phyloP scores from a whole-genome alignment of 1,284 basidiomycete species.

The Rhodotorula sp. region DNA sequence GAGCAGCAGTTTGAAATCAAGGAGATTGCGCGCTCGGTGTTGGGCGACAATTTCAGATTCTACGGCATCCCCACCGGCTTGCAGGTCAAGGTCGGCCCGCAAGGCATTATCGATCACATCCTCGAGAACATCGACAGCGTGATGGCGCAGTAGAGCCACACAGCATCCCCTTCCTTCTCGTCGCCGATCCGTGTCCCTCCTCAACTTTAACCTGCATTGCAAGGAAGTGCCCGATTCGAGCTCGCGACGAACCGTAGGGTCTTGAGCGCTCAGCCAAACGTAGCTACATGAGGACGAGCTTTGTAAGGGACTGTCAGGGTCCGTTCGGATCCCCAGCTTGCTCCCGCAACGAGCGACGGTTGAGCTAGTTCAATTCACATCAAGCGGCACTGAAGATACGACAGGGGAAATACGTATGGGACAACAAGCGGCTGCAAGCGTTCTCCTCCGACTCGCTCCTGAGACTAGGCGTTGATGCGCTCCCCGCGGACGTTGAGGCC shows the following conservation, averaged over 20 bases:
- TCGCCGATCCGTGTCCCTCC: neutral
- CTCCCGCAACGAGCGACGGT: no score
- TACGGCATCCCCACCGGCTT: constrained; percentile 52
- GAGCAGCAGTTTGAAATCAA: constrained; percentile 52
- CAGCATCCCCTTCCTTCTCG: neutral
- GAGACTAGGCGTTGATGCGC: neutral
- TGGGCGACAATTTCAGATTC: constrained; percentile 50
- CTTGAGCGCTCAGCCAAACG: no score
- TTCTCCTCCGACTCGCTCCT: neutral
- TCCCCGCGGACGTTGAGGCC: constrained; percentile 17
- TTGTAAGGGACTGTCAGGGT: no score
- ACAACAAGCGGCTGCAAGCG: neutral
- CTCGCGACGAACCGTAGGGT: no score
- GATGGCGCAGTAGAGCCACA: constrained; percentile 35
- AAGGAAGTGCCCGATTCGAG: no score
- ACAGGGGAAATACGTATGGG: neutral
- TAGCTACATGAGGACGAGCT: no score
- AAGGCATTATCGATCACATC: constrained; percentile 50
- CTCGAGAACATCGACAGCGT: constrained; percentile 51
- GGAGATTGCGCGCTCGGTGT: constrained; percentile 44
- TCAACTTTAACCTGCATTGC: no score
- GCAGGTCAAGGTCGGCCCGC: constrained; percentile 50
- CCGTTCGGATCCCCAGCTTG: no score
- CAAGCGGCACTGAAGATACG: no score
- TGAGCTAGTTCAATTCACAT: no score